These are phyloP conservation scores for Cercospora sp. DNA, from an alignment of 2,329 filamentous ascomycete genomes.

Conservation along the genomic window DNA sequence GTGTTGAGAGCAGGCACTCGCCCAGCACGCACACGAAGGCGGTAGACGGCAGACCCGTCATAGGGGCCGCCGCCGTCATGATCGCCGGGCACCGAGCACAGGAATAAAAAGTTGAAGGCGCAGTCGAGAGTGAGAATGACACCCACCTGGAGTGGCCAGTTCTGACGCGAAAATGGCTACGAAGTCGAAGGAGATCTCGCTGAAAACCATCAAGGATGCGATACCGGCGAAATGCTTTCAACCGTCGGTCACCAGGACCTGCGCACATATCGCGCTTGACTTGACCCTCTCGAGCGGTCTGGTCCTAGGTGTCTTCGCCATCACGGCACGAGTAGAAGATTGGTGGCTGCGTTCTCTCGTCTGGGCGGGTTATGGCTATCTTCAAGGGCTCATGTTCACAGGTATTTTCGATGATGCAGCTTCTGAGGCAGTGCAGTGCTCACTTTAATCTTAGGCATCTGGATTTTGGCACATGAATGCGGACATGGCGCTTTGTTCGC, in stretches of 20 bases:
- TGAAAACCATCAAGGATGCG: slow-evolving; percentile 13
- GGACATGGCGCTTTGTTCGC: slow-evolving; percentile 69
- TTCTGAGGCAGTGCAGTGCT: not conserved
- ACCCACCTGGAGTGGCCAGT: not conserved
- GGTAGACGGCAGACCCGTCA: not conserved
- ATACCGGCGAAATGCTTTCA: slow-evolving; percentile 19
- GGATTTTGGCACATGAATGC: slow-evolving; percentile 71
- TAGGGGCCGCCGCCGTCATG: not conserved
- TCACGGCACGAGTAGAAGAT: slow-evolving; percentile 2
- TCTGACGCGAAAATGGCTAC: not conserved
- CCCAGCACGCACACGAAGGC: not conserved
- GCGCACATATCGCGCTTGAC: slow-evolving; percentile 16
- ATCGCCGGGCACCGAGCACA: not conserved
- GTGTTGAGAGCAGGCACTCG: not conserved
- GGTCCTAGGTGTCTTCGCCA: slow-evolving; percentile 9
- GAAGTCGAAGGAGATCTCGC: not conserved
- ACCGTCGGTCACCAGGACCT: slow-evolving; percentile 9
- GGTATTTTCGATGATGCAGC: not conserved
- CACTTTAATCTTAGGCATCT: slow-evolving; percentile 53
- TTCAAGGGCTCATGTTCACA: slow-evolving; percentile 66
- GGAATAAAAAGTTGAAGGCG: not conserved
- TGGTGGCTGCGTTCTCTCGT: slow-evolving; percentile 11
- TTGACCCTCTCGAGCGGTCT: slow-evolving; percentile 10
- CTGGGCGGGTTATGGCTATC: slow-evolving; percentile 56
- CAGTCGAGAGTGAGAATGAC: not conserved